Evolutionary conservation across 1,284 basidiomycete species (phyloP), one percentile per base, ranked within the genome.

Genomic region (Apiotrichum laibachii): DNA sequence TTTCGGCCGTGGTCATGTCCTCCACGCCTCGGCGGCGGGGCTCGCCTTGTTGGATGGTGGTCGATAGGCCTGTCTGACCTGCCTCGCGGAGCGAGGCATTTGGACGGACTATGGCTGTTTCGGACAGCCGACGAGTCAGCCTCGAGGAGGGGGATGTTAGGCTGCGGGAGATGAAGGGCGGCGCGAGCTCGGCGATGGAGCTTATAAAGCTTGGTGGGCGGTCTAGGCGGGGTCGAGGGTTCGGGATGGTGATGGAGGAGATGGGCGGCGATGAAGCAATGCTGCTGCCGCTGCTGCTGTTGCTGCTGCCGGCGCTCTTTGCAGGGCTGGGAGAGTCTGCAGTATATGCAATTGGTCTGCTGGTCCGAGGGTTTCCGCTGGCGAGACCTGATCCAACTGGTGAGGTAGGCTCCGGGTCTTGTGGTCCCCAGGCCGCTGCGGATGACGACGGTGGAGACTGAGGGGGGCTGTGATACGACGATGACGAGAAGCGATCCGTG

Each of bases 101-200:
- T 11, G 37, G 26, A 31, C 26, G 26, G 26, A 31, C 26, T 31
- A 31, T 31, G 26, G 26, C 26, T 31, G 61, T 59, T 33, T 63
- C 61, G 7, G 61, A 63, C 10, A 56, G 35, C 1, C 61, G 51
- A 12, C 61, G 26, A 0, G 61, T 53, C 43, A 52, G 31, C 33
- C 16, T 31, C 5, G 46, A 21, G 1, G 53, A 19, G 15, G 33
- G 13, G 0, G 45, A 12, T 5, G 40, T 6, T 10, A 56, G 59
- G 10, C 53, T 48, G 19, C 47, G 50, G 34, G 59, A 56, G 47
- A 60, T 60, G 46, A 57, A 60, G 5, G 59, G 59, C 1, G 59
- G 59, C 4, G 46, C 42, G n/a, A 60, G 47, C 40, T 60, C 59
- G 15, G 59, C 43, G 37, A 60, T 57, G 47, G 56, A 55, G 46